These are phyloP conservation scores for Glebionis coronaria DNA, from an alignment of 129 eudicot species.

Conservation along the genomic window DNA sequence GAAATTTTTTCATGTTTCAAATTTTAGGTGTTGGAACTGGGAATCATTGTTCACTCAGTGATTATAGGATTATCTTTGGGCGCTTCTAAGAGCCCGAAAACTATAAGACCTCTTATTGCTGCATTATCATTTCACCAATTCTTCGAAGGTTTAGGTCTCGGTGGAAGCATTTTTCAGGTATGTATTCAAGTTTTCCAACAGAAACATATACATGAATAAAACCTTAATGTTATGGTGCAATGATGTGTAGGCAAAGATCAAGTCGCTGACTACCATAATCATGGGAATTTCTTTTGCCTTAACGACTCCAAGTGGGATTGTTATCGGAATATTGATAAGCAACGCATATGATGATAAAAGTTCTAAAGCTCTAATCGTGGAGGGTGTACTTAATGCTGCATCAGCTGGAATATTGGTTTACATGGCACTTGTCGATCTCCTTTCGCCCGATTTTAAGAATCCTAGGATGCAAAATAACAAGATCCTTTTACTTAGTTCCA, in stretches of 20 bases:
- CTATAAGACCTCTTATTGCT: constrained; percentile 48
- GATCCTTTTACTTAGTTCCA: too few relatives aligned
- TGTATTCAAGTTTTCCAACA: too few relatives aligned
- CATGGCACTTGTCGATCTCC: constrained; percentile 58
- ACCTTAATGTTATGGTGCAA: too few relatives aligned
- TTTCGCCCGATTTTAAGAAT: constrained; percentile 41
- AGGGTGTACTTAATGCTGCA: constrained; percentile 46
- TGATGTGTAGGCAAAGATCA: constrained; percentile 40
- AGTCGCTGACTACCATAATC: constrained; percentile 19
- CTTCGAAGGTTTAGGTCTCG: constrained; percentile 61
- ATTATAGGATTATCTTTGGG: constrained; percentile 60
- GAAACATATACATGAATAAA: too few relatives aligned
- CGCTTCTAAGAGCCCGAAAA: constrained; percentile 40
- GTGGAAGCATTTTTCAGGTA: constrained; percentile 58
- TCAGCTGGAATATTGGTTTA: constrained; percentile 53
- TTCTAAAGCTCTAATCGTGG: constrained; percentile 39
- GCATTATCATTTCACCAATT: constrained; percentile 54
- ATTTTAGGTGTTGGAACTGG: constrained; percentile 45
- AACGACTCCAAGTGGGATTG: constrained; percentile 54
- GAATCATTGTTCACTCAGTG: constrained; percentile 49
- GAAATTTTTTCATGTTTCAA: too few relatives aligned
- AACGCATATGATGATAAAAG: constrained; percentile 33
- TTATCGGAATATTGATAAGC: constrained; percentile 42
- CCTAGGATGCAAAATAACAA: too few relatives aligned
- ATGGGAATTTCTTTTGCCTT: constrained; percentile 50